Base-by-base conservation (phyloP, 2,329 filamentous ascomycete genomes). In the Paecilomyces dactylethromorphus region DNA sequence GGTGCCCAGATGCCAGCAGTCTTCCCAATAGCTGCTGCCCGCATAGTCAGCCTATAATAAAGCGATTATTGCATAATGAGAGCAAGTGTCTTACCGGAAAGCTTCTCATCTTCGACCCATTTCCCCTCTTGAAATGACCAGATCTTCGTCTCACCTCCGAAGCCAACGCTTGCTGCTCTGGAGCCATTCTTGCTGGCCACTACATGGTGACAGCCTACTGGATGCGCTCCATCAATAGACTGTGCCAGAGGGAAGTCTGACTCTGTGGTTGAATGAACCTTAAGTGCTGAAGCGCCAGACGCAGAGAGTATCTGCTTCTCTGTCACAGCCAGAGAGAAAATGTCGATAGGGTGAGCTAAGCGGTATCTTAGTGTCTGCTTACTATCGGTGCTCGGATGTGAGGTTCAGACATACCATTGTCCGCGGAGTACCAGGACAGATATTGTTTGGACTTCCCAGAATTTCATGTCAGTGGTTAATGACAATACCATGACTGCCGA, bases 401-500 rank as follows among this genome's bases (percentile, higher is more conserved):
- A 31, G 31, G 22, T 39, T 29, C 58, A 57, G 57, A 71, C 80
- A 73, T 74, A 91, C 91, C 92, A 80, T 92, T 85, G 73, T 96
- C 90, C 74, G 96, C 85, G 51, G 92, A 93, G 75, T 96, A 91
- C 65, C 89, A 89, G 69, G 93, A 95, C 63, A 99, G 84, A 74
- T 97, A 99, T 87, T 97, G 94, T 80, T 97, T 97, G 58, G 94
- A 99, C 94, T 97, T 58, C 60, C 31, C 60, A 57, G 12, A 26
- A 54, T 21, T 32, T 56, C 67, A 68, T 57, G 56, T 63, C 57
- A 62, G 65, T 26, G 29, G 35, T 45, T 6, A 21, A 10, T 51
- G 52, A 57, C 60, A 57, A 59, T 55, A 49, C 13, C 18, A 26
- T 54, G 51, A 58, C 39, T 45, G 61, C 56, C 58, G 54, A 35